Percentiles rank a stretch among this genome's conserved stretches.
These are phyloP conservation scores for Melocanna baccifera DNA, from an alignment of 176 grass and related monocot genomes.

Conservation along the genomic window DNA sequence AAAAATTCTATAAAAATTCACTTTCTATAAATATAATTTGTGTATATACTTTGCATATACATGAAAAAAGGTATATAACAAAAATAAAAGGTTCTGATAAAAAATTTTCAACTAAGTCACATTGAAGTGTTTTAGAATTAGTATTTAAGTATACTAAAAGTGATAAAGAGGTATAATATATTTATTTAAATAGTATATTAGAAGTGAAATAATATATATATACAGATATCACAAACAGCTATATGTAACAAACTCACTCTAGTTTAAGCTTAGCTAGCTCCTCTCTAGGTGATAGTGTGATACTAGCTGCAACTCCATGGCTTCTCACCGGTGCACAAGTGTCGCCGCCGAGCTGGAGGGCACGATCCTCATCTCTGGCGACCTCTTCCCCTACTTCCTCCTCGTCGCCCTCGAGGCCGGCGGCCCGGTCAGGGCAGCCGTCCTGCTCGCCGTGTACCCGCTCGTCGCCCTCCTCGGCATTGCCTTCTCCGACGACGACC, in stretches of 20 bases:
- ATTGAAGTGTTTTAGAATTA: too few species aligned
- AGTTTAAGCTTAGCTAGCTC: not conserved
- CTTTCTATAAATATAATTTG: too few species aligned
- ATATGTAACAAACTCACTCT: not conserved
- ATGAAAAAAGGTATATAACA: too few species aligned
- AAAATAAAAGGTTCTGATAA: too few species aligned
- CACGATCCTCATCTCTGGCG: slow-evolving; percentile 44
- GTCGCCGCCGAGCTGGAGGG: slow-evolving; percentile 51
- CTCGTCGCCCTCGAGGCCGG: slow-evolving; percentile 62
- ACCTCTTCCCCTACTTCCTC: slow-evolving; percentile 67
- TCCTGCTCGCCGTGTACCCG: slow-evolving; percentile 42
- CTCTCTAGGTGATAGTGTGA: not conserved
- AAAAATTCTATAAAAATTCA: too few species aligned
- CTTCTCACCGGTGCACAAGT: slow-evolving; percentile 6
- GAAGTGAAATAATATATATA: too few species aligned
- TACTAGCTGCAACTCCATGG: not conserved
- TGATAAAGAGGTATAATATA: too few species aligned
- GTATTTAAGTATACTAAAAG: too few species aligned
- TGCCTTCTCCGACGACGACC: not conserved
- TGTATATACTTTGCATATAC: too few species aligned
- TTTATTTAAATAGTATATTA: too few species aligned
- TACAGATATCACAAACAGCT: not conserved
- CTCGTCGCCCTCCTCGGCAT: slow-evolving; percentile 26
- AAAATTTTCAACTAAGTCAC: too few species aligned
- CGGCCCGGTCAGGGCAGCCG: slow-evolving; percentile 32